phyloP scores from a whole-genome alignment of 805 yeast species.

The Isabelozyma pseudorhagii region DNA sequence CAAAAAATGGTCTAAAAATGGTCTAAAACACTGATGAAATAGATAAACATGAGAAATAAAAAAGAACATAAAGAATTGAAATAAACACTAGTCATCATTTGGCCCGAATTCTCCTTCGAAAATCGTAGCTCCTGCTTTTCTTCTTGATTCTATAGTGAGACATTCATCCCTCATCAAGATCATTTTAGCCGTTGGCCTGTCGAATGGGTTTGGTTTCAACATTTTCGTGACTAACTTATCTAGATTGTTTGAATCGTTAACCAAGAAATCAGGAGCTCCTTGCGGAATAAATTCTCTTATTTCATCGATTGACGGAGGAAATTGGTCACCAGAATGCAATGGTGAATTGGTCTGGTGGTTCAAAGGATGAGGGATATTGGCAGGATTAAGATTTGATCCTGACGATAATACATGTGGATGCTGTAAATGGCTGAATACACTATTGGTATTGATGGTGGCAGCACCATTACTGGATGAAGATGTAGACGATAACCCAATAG shows the following conservation, averaged over 20 bases:
- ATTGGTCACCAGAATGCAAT: not conserved
- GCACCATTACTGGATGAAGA: constrained; percentile 2
- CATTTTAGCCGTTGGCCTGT: constrained; percentile 76
- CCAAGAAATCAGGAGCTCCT: constrained; percentile 86
- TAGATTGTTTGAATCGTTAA: constrained; percentile 50
- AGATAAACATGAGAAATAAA: not conserved
- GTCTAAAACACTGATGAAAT: not conserved
- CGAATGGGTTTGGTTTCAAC: constrained; percentile 79
- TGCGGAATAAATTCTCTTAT: constrained; percentile 51
- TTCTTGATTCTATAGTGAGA: constrained; percentile 67
- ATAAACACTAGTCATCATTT: constrained; percentile 9
- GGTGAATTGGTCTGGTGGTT: not conserved
- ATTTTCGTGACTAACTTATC: constrained; percentile 83
- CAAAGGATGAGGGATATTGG: not conserved
- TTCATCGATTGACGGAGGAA: constrained; percentile 8
- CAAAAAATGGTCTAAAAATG: not conserved
- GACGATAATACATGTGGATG: not conserved
- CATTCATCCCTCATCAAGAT: constrained; percentile 74
- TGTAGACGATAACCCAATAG: constrained; percentile 5
- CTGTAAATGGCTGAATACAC: not conserved
- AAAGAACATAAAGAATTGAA: not conserved
- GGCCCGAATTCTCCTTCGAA: constrained; percentile 97
- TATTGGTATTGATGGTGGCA: not conserved
- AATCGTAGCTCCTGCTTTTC: constrained; percentile 90
- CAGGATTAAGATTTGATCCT: constrained; percentile 1